phyloP scores from a whole-genome alignment of 2,329 filamentous ascomycete species.

The Geosmithia morbida region DNA sequence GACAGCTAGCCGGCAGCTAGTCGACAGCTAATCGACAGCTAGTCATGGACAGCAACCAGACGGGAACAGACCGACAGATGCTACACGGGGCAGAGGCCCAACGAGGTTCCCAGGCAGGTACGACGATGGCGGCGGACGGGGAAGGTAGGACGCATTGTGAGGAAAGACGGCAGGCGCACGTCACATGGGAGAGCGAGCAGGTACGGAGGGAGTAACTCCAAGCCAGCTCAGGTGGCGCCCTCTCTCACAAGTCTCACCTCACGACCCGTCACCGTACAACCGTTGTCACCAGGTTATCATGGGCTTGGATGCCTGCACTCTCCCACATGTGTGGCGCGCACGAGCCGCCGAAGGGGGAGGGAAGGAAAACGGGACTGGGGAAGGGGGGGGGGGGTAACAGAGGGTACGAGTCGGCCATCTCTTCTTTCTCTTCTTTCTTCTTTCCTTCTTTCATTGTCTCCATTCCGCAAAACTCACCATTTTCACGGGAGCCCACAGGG shows the following conservation, averaged over 20 bases:
- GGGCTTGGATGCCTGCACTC: neutral
- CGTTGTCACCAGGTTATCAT: neutral
- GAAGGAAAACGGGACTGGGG: neutral
- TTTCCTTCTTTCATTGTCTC: neutral
- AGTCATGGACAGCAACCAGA: too few species aligned
- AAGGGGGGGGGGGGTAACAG: neutral
- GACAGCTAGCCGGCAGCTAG: too few species aligned
- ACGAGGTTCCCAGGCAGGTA: neutral
- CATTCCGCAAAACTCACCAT: constrained; percentile 1
- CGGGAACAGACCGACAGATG: too few species aligned
- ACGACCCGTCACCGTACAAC: too few species aligned
- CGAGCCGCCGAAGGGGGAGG: neutral
- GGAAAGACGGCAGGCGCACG: neutral
- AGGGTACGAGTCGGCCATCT: neutral
- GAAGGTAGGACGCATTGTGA: neutral
- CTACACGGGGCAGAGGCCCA: too few species aligned
- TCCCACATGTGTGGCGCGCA: neutral
- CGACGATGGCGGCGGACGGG: neutral
- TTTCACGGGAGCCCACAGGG: neutral
- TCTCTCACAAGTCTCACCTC: neutral
- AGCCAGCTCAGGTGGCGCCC: neutral
- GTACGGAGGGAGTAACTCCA: neutral
- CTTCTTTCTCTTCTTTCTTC: neutral
- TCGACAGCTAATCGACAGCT: too few species aligned
- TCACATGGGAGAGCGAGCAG: neutral